A percentile compares a stretch with the other conserved stretches of the same genome.
Evolutionary conservation across 495 filamentous ascomycete species (phyloP).

Genomic region (Paragyromitra xinjiangensis): DNA sequence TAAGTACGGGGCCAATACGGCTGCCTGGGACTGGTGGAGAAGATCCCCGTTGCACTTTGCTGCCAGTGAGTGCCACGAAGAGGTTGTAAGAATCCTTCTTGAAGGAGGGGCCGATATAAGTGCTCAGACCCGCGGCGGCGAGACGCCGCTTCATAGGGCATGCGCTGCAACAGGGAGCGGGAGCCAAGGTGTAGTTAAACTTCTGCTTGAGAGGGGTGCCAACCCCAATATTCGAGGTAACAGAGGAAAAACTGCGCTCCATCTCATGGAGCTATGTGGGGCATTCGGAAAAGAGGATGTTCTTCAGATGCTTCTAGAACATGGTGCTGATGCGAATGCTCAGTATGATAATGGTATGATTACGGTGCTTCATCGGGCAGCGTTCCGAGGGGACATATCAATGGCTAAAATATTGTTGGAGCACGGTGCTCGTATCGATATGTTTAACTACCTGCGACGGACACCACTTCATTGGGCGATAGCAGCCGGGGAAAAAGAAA

Average conservation of each 20-base stretch:
- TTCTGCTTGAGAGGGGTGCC: slow-evolving; percentile 49
- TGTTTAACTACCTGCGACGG: slow-evolving; percentile 1
- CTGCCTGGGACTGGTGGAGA: slow-evolving; percentile 10
- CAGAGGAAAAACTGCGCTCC: slow-evolving; percentile 25
- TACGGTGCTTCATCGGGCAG: slow-evolving; percentile 67
- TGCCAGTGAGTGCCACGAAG: slow-evolving; percentile 16
- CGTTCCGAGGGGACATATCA: slow-evolving; percentile 63
- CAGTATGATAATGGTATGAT: slow-evolving; percentile 61
- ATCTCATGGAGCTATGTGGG: slow-evolving; percentile 10
- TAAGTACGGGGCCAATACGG: slow-evolving; percentile 26
- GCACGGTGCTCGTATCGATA: slow-evolving; percentile 41
- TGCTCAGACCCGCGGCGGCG: slow-evolving; percentile 4
- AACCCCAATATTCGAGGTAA: slow-evolving; percentile 32
- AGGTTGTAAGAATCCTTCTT: slow-evolving; percentile 6
- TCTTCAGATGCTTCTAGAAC: slow-evolving; percentile 31
- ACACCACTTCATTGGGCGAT: slow-evolving; percentile 49
- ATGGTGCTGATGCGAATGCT: slow-evolving; percentile 59
- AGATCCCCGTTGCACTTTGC: slow-evolving; percentile 35
- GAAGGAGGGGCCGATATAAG: slow-evolving; percentile 44
- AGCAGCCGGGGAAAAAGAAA: slow-evolving; percentile 13
- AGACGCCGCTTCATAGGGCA: slow-evolving; percentile 43
- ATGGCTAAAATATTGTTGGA: slow-evolving; percentile 63
- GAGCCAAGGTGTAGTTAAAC: slow-evolving; percentile 14
- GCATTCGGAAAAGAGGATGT: slow-evolving; percentile 3
- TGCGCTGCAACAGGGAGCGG: slow-evolving; percentile 28